phyloP scores from a whole-genome alignment of 1,139 yeast species.

The Saccharomyces hybrid region DNA sequence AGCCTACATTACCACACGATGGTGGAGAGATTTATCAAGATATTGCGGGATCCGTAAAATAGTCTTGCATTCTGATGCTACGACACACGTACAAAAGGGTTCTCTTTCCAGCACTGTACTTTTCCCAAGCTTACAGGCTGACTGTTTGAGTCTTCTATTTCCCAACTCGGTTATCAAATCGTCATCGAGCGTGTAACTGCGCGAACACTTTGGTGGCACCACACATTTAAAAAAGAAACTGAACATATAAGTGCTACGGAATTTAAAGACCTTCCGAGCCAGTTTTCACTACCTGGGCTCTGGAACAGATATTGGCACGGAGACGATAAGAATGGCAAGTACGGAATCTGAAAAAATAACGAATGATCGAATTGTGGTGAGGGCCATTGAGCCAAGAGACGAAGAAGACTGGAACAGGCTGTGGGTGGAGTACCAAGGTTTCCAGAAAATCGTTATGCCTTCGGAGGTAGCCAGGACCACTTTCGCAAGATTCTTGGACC shows the following conservation, averaged over 20 bases:
- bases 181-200: neutral
- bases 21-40: too few relatives aligned
- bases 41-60: neutral
- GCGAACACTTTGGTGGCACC: neutral
- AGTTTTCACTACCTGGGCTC: neutral
- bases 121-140: neutral
- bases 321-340: neutral
- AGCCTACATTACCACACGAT: too few relatives aligned
- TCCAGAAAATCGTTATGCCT: slow-evolving; percentile 32
- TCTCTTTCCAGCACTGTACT: neutral
- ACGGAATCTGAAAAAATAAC: neutral
- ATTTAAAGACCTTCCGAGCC: neutral
- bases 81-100: neutral
- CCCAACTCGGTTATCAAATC: neutral
- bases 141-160: neutral
- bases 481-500: slow-evolving; percentile 36
- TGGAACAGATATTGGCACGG: neutral
- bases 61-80: too few relatives aligned
- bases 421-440: slow-evolving; percentile 36
- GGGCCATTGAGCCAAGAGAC: slow-evolving; percentile 36
- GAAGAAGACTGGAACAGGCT: slow-evolving; percentile 36
- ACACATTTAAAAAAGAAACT: neutral
- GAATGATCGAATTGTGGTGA: slow-evolving; percentile 5
- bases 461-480: slow-evolving; percentile 35
- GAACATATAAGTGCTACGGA: neutral